Base-by-base conservation (phyloP, 2,329 filamentous ascomycete species). In the Aschersonia sp. region DNA sequence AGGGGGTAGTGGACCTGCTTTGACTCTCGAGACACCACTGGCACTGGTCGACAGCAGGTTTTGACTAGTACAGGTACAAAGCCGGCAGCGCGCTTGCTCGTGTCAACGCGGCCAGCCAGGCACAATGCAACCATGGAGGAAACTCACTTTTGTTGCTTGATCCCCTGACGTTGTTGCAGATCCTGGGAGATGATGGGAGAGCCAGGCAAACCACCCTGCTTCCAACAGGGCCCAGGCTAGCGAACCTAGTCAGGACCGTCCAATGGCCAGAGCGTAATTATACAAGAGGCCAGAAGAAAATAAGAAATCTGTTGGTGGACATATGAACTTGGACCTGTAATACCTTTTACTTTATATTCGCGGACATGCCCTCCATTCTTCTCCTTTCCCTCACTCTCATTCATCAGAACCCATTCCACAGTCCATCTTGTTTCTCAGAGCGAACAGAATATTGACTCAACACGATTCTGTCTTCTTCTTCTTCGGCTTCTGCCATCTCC, bases 191-290 rank as follows among this genome's bases (percentile, higher is more conserved):
- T 47, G 47, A 20, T 20, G 20, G 20, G 46, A 47, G 46, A 51
- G 51, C 53, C 53, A 52, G 51, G 51, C 54, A 53, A 53, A 45
- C 38, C 41, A 47, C 52, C 52, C 48, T 44, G 30, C 32, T 20
- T 42, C 47, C 38, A 49, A 46, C 43, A 35, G 45, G 41, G 45
- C 43, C 35, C n/a, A 42, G 44, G 31, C 20, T 31, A 42, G n/a
- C 28, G 32, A 48, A 38, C 43, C 45, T 44, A 45, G 47, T 7
- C 45, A 30, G 32, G 35, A 20, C 30, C 38, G 28, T 20, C 31
- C 9, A 46, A 31, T 29, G 47, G 9, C 10, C 45, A 43, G 2
- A 46, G 31, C 38, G 47, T 31, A n/a, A 28, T 44, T 30, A 28
- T 30, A 30, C 9, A 44, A n/a, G 28, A 44, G 28, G n/a, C 9